Evolutionary conservation across 2,329 filamentous ascomycete genomes (phyloP).

Genomic region (Knoxdaviesia capensis): DNA sequence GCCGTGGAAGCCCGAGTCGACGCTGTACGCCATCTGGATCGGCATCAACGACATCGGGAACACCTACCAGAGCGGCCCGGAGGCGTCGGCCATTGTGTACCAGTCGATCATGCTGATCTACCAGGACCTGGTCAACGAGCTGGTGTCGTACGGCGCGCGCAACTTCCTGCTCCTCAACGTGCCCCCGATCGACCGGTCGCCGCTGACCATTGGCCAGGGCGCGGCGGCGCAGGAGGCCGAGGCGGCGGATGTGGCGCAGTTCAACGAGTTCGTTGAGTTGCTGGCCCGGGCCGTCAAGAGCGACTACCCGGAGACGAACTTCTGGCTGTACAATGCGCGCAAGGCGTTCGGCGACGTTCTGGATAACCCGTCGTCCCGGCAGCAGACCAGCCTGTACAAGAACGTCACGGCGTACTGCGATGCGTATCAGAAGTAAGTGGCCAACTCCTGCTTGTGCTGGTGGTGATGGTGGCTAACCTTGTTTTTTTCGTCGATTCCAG

Average conservation of each 20-base stretch:
- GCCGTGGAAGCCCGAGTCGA: slow-evolving; percentile 20
- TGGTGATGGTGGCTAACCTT: neutral
- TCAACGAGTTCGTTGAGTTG: slow-evolving; percentile 23
- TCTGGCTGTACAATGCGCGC: slow-evolving; percentile 32
- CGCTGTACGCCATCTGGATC: slow-evolving; percentile 28
- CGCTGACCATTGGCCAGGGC: slow-evolving; percentile 21
- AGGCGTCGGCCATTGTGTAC: slow-evolving; percentile 14
- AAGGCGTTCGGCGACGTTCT: slow-evolving; percentile 29
- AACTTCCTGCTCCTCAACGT: slow-evolving; percentile 41
- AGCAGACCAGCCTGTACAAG: slow-evolving; percentile 28
- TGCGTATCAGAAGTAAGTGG: slow-evolving; percentile 30
- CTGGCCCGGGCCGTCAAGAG: slow-evolving; percentile 20
- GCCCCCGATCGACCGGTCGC: slow-evolving; percentile 34
- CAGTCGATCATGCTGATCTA: slow-evolving; percentile 21
- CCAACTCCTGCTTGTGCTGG: too few species aligned
- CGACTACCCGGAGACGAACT: slow-evolving; percentile 18
- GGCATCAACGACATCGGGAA: slow-evolving; percentile 36
- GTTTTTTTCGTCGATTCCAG: slow-evolving; percentile 9
- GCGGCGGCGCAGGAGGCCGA: slow-evolving; percentile 12
- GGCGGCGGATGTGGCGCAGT: slow-evolving; percentile 25
- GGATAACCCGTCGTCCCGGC: slow-evolving; percentile 25
- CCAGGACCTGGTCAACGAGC: slow-evolving; percentile 16
- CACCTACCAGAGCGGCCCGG: slow-evolving; percentile 16
- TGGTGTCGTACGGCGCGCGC: slow-evolving; percentile 31
- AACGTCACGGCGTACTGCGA: slow-evolving; percentile 35